Conservation (phyloP, 768 basidiomycete species). For the Boletus vinaceobasis region DNA sequence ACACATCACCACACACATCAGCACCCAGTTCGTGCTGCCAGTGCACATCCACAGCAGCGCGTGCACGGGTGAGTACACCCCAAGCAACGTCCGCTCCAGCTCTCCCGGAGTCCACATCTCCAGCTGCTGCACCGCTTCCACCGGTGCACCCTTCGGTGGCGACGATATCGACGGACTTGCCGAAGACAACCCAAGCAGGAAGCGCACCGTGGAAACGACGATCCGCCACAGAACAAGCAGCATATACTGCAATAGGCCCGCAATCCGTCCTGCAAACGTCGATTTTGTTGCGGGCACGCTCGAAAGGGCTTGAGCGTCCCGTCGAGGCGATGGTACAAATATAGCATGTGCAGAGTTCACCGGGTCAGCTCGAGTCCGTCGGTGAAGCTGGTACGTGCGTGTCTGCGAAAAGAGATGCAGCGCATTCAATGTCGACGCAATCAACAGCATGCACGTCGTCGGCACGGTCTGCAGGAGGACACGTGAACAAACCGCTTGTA, state of each 20-base stretch:
- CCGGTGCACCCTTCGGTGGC: constrained; percentile 36
- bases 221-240: constrained; percentile 44
- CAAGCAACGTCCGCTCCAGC: constrained; percentile 65
- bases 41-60: constrained; percentile 70
- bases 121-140: constrained; percentile 65
- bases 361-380: constrained; percentile 49
- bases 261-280: constrained; percentile 42
- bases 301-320: constrained; percentile 4
- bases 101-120: constrained; percentile 77
- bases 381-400: constrained; percentile 64
- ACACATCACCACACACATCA: constrained; percentile 67
- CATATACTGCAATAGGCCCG: constrained; percentile 31
- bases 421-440: constrained; percentile 53
- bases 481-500: constrained; percentile 5
- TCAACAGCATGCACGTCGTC: constrained; percentile 53
- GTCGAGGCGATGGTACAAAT: constrained; percentile 51
- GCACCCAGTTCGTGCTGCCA: constrained; percentile 70
- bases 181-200: constrained; percentile 60
- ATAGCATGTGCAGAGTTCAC: constrained; percentile 68
- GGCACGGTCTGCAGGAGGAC: constrained; percentile 54
- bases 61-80: constrained; percentile 77
- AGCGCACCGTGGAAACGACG: constrained; percentile 59
- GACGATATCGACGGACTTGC: constrained; percentile 35
- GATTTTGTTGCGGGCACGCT: constrained; percentile 42
- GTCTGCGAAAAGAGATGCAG: constrained; percentile 70